phyloP scores from a whole-genome alignment of 345 rosid genomes.

The Euphorbia pulcherrima region DNA sequence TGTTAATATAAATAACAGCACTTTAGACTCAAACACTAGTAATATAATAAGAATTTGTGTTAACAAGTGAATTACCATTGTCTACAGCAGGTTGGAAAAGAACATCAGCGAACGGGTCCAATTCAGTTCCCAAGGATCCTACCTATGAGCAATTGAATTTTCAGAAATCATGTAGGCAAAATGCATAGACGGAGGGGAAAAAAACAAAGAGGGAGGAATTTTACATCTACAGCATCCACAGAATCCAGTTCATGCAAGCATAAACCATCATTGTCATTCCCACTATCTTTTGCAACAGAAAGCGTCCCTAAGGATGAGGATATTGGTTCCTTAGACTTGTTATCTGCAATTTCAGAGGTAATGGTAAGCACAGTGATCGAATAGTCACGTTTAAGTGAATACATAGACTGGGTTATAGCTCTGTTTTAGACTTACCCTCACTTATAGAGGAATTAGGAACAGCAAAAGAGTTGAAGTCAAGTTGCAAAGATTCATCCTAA shows the following conservation, averaged over 20 bases:
- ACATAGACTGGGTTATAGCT: not conserved
- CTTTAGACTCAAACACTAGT: not conserved
- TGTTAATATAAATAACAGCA: not conserved
- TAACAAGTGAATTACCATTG: not conserved
- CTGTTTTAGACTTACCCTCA: not conserved
- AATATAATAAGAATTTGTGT: not conserved
- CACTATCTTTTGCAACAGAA: not conserved
- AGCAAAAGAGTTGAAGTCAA: not conserved
- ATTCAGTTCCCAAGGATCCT: conserved; percentile 1
- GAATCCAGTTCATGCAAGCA: not conserved
- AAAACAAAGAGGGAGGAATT: not conserved
- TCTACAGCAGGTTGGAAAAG: not conserved
- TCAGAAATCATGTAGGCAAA: not conserved
- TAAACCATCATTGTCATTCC: not conserved
- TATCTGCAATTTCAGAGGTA: not conserved
- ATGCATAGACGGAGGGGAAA: not conserved
- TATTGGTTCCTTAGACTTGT: not conserved
- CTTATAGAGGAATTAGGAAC: not conserved
- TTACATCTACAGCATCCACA: conserved; percentile 8
- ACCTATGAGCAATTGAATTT: conserved; percentile 8
- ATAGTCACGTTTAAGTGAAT: not conserved
- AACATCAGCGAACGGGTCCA: conserved; percentile 7
- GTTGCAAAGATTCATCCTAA: not conserved
- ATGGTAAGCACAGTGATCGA: not conserved
- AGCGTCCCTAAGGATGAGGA: not conserved